Evolutionary conservation across 129 eudicot species (phyloP).

Genomic region (Rutidosis leptorrhynchoides): DNA sequence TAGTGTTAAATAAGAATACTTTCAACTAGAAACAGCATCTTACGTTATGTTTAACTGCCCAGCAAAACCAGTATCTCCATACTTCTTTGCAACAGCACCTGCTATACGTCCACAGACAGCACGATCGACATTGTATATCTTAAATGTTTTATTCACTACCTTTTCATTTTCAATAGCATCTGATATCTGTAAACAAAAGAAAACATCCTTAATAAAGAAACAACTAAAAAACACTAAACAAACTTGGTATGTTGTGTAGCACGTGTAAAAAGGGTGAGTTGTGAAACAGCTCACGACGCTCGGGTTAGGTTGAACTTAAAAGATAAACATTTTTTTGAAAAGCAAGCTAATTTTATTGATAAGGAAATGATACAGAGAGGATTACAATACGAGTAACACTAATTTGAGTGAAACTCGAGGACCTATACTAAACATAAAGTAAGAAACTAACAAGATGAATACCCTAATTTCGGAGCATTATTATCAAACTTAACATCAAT

Average conservation of each 20-base stretch:
- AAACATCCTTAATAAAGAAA: neutral
- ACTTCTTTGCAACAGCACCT: slow-evolving; percentile 92
- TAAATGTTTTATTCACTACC: slow-evolving; percentile 57
- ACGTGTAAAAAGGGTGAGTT: neutral
- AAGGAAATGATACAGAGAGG: too few relatives aligned
- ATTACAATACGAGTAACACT: too few relatives aligned
- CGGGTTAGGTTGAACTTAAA: neutral
- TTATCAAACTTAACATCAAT: too few relatives aligned
- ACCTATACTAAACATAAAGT: too few relatives aligned
- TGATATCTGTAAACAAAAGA: slow-evolving; percentile 54
- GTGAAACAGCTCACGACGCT: neutral
- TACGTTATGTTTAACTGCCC: slow-evolving; percentile 97
- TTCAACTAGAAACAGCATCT: slow-evolving; percentile 1
- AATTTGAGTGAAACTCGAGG: too few relatives aligned
- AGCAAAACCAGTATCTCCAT: slow-evolving; percentile 99
- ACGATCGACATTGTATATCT: slow-evolving; percentile 90
- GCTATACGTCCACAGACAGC: slow-evolving; percentile 98
- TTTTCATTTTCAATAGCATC: slow-evolving; percentile 94
- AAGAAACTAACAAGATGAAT: too few relatives aligned
- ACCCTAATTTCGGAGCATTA: too few relatives aligned
- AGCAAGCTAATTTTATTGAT: too few relatives aligned
- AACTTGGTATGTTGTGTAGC: neutral
- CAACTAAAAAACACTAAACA: neutral
- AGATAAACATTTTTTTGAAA: too few relatives aligned
- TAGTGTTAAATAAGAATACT: slow-evolving; percentile 10